These are phyloP conservation scores for Syzygium malaccense DNA, from an alignment of 441 rosid species.

Conservation along the genomic window DNA sequence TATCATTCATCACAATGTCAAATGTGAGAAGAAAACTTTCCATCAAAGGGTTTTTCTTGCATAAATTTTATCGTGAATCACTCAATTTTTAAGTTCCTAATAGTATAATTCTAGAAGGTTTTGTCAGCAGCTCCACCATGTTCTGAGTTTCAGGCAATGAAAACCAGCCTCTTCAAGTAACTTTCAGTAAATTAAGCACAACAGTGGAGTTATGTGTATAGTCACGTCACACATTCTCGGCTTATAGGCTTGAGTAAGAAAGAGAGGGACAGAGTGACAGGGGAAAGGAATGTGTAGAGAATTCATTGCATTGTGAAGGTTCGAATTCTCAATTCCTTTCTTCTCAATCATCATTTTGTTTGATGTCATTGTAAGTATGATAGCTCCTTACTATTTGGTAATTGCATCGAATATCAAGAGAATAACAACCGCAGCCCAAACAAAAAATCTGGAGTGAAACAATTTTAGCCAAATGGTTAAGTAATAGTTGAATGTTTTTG, in stretches of 20 bases:
- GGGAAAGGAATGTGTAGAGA: background rate
- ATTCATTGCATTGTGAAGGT: background rate
- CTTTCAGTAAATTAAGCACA: background rate
- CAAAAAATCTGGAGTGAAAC: background rate
- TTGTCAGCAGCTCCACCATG: background rate
- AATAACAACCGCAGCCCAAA: background rate
- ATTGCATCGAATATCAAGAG: background rate
- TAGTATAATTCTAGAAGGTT: background rate
- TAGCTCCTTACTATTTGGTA: background rate
- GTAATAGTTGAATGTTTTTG: background rate
- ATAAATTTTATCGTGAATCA: background rate
- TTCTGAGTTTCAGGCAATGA: background rate
- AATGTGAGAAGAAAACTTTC: background rate
- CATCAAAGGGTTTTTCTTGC: background rate
- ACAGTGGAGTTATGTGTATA: background rate
- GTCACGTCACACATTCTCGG: background rate
- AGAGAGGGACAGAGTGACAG: background rate
- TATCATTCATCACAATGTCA: background rate
- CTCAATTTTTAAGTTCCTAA: background rate
- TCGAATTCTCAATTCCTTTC: background rate
- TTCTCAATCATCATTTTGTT: background rate
- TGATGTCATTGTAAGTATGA: background rate
- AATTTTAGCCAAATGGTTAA: background rate
- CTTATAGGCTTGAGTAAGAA: background rate
- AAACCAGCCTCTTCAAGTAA: background rate